These are phyloP conservation scores for Lentinus polychrous DNA, from an alignment of 1,284 basidiomycete species.

Conservation along the genomic window DNA sequence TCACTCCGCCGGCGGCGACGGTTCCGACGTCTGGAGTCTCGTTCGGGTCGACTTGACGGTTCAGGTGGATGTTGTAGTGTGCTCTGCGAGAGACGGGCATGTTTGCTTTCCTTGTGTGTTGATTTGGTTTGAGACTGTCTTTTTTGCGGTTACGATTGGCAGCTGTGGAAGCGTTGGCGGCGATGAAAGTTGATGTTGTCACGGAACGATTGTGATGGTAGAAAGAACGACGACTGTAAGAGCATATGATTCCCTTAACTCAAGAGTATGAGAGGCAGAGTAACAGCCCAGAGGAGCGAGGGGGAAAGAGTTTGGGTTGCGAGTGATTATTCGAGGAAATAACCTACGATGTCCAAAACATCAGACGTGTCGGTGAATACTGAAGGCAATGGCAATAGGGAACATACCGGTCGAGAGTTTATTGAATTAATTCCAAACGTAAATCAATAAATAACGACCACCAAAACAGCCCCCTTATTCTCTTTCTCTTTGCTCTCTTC, in stretches of 20 bases:
- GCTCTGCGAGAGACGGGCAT: slow-evolving; percentile 1
- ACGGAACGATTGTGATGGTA: slow-evolving; percentile 7
- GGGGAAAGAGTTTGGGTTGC: background rate
- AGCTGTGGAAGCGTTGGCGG: slow-evolving; percentile 12
- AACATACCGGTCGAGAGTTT: no score
- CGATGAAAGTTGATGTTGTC: slow-evolving; percentile 4
- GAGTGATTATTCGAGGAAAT: background rate
- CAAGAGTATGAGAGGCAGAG: no score
- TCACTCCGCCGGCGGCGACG: slow-evolving; percentile 9
- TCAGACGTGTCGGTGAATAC: no score
- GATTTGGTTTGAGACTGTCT: slow-evolving; percentile 12
- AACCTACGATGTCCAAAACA: no score
- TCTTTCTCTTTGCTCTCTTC: no score
- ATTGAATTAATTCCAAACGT: no score
- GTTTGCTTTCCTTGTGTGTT: background rate
- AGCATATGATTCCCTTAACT: slow-evolving; percentile 14
- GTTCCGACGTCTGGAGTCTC: slow-evolving; percentile 1
- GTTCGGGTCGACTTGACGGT: slow-evolving; percentile 4
- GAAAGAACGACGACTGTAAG: slow-evolving; percentile 25
- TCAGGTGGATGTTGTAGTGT: background rate
- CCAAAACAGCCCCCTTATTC: no score
- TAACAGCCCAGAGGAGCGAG: background rate
- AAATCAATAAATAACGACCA: no score
- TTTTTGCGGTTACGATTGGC: slow-evolving; percentile 14
- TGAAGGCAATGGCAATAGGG: background rate